A percentile compares a stretch with the other conserved stretches of the same genome.
Evolutionary conservation across 1,284 basidiomycete genomes (phyloP).

Genomic region (Rhodotorula sp.): DNA sequence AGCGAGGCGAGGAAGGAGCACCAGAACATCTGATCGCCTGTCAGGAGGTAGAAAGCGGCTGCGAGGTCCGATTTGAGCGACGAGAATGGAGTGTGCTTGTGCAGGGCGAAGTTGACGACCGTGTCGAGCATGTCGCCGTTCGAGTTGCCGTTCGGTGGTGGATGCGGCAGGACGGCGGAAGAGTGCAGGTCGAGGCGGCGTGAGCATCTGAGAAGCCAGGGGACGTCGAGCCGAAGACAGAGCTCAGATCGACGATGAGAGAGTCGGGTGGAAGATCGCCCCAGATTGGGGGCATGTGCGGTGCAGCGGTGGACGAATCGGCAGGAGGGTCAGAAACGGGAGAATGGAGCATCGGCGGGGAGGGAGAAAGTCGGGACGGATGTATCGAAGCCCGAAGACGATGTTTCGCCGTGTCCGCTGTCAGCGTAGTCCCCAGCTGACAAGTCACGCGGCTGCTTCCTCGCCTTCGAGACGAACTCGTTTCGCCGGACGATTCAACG

Average conservation of each 20-base stretch:
- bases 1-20: conserved; percentile 1
- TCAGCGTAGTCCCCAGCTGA: too few species aligned
- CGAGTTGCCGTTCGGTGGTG: too few species aligned
- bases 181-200: not conserved
- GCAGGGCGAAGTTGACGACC: not conserved
- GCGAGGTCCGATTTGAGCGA: conserved; percentile 9
- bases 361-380: too few species aligned
- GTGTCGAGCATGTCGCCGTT: not conserved
- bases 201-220: not conserved
- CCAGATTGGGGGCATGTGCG: too few species aligned
- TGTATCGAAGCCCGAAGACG: not conserved
- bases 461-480: conserved; percentile 1
- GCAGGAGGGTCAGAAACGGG: too few species aligned
- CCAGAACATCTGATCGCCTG: conserved; percentile 16
- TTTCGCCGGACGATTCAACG: not conserved
- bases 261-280: too few species aligned
- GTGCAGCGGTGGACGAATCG: too few species aligned
- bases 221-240: not conserved
- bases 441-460: not conserved
- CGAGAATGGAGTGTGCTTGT: not conserved
- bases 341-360: too few species aligned
- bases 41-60: conserved; percentile 12
- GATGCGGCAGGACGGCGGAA: not conserved
- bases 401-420: too few species aligned
- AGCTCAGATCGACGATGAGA: too few species aligned